Evolutionary conservation across 805 yeast genomes (phyloP), one percentile per base, ranked within the genome.

Genomic region (Tetrapisispora taiwanensis): DNA sequence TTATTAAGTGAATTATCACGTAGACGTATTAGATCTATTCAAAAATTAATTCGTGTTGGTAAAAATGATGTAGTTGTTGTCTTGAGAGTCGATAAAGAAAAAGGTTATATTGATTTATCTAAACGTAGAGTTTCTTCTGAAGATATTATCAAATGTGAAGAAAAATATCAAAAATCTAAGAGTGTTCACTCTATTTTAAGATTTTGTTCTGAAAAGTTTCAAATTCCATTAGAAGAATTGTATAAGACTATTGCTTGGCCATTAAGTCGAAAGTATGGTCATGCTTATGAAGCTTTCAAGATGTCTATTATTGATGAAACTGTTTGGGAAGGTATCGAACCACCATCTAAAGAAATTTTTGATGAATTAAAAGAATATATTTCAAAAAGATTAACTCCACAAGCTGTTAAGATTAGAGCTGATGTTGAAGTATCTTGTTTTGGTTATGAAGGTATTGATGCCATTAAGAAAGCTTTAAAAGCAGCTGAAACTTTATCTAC

Each of bases 61-160:
- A 87, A 94, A 65, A 92, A 92, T 62, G 98, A 92, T 70, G 97
- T 92, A 44, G 98, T 90, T 28, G 97, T 92, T 48, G 98, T 92
- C 9, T 74, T 92, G 62, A 84, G 98, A 73, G 98, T 92, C 48
- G 98, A 92, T 70, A 89, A 89, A 67, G 98, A 92, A 67, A 92
- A 92, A 69, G 98, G 98, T 39, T 92, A 92, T 69, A 92, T 92
- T 63, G 98, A 92, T 71, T 74, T 92, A 61, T 88, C 97, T 46
- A 92, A 92, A 69, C 89, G 97, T 77, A 81, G 96, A 66, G 98
- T 90, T 44, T 81, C 94, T n/a, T 81, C 96, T 34, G 98, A 92
- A 70, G 98, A 92, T 67, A 90, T 92, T 53, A 81, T 83, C 58
- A 87, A 86, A 68, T 92, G 97, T 74, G 98, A 92, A 70, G 98